Evolutionary conservation across 257 asterid species (phyloP).

Genomic region (Plantago ovata): DNA sequence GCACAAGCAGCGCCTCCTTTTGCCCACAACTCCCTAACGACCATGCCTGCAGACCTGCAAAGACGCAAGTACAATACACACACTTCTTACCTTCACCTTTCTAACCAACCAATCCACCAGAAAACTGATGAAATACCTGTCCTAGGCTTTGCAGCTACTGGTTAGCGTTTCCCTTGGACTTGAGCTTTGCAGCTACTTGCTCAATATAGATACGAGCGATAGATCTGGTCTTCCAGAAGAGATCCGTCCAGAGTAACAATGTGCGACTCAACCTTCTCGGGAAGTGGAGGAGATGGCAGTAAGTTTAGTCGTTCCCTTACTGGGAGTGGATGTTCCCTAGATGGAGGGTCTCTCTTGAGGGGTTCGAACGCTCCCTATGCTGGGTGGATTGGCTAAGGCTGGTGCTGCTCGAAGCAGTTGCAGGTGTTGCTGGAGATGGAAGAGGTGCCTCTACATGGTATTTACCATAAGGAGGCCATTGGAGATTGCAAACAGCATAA

Average conservation of each 20-base stretch:
- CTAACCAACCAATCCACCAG: too few species aligned
- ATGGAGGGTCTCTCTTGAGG: conserved; percentile 33
- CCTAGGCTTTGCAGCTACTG: too few species aligned
- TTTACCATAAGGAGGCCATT: too few species aligned
- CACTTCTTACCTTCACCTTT: too few species aligned
- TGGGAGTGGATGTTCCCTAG: conserved; percentile 44
- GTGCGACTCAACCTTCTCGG: conserved; percentile 71
- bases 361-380: conserved; percentile 34
- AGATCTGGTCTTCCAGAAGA: conserved; percentile 73
- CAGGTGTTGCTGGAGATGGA: conserved; percentile 33
- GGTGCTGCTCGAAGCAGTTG: conserved; percentile 36
- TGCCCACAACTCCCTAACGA: too few species aligned
- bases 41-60: too few species aligned
- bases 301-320: conserved; percentile 53
- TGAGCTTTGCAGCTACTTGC: conserved; percentile 61
- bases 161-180: too few species aligned
- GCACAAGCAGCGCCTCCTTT: too few species aligned
- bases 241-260: conserved; percentile 80
- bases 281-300: conserved; percentile 77
- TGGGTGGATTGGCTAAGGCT: conserved; percentile 37
- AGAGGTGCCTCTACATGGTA: conserved; percentile 50
- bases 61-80: too few species aligned
- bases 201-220: conserved; percentile 79
- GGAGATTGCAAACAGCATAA: conserved; percentile 79
- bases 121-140: too few species aligned